These are phyloP conservation scores for apple (Malus domestica) DNA, from an alignment of 306 rosid species.

Conservation along the genomic window ASM211411v1 NC_041792.1:22452407-22452906, in stretches of 20 bases:
- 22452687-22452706: constrained; percentile 45
- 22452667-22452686: constrained; percentile 59
- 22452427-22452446: too few relatives aligned
- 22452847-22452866: neutral
- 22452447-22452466: too few relatives aligned
- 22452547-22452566: neutral
- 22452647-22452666: constrained; percentile 54
- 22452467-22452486: too few relatives aligned
- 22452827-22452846: neutral
- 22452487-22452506: too few relatives aligned
- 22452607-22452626: constrained; percentile 69
- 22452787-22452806: too few relatives aligned
- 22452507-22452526: neutral
- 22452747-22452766: too few relatives aligned
- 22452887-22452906: neutral
- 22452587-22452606: neutral
- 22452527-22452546: neutral
- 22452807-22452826: too few relatives aligned
- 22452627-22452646: constrained; percentile 49
- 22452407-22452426: too few relatives aligned
- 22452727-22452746: constrained; percentile 38
- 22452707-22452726: constrained; percentile 47
- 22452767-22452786: too few relatives aligned
- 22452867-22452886: neutral
- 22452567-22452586: neutral